Evolutionary conservation across 176 grass and related monocot genomes (phyloP), one percentile per base, ranked within the genome.

Genomic region (Puccinellia tenuiflora): DNA sequence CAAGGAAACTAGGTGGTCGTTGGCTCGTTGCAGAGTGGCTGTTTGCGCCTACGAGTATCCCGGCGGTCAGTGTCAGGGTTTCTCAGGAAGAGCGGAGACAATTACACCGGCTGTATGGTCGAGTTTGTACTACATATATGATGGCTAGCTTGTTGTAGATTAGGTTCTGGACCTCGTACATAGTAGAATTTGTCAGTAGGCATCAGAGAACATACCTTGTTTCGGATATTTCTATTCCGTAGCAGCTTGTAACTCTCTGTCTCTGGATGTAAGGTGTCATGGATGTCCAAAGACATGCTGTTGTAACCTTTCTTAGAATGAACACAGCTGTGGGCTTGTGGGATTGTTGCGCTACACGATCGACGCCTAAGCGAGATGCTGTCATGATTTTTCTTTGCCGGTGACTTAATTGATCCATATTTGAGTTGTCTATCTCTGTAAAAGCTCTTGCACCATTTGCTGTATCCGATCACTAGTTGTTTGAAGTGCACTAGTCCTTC

Each of bases 1-100:
- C 93, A 84, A 68, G 85, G 89, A 80, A 89, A 74, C 52, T 81
- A 87, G 47, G 16, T 6, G 29, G n/a, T n/a, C n/a, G n/a, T n/a
- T n/a, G n/a, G n/a, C n/a, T n/a, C n/a, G n/a, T n/a, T n/a, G n/a
- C n/a, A n/a, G n/a, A n/a, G n/a, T 26, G 26, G 20, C 28, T 7
- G 16, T 13, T 5, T 70, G 67, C 67, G 38, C 67, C 40, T n/a
- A 47, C 21, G 63, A 56, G 37, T 79, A 31, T 48, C 69, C 38
- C 78, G 47, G 64, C 24, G 13, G 0, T 1, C 42, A 28, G 25
- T 29, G 25, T 10, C 24, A 37, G 16, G 31, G 21, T 64, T 71
- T 71, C 39, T 45, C 7, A 5, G 22, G 5, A 71, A 46, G 69
- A 30, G 42, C 10, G 24, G 69, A 48, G 15, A 48, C 5, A 39